A percentile compares a stretch with the other conserved stretches of the same genome.
Evolutionary conservation across 169 alveolate genomes (phyloP).

Genomic region (Amoebophrya sp.): DNA sequence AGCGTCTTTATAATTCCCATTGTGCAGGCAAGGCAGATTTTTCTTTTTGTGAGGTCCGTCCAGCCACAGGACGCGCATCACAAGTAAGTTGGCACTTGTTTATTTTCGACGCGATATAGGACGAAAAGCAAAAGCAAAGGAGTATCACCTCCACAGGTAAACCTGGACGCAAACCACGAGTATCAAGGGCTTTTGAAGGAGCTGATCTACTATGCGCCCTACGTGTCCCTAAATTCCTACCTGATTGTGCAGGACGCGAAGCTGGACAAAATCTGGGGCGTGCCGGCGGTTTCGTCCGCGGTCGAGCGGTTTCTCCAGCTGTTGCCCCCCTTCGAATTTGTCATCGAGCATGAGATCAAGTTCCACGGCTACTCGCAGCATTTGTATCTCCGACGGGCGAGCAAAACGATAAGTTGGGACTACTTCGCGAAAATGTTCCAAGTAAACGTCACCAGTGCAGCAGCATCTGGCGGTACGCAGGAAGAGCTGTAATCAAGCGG

Average conservation of each 20-base stretch:
- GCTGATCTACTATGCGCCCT: slow-evolving; percentile 41
- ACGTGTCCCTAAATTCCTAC: slow-evolving; percentile 36
- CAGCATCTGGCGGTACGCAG: no score
- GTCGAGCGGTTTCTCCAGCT: slow-evolving; percentile 32
- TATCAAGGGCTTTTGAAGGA: slow-evolving; percentile 39
- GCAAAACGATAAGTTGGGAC: slow-evolving; percentile 28
- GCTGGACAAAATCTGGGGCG: slow-evolving; percentile 47
- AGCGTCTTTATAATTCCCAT: no score
- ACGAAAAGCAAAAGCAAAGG: no score
- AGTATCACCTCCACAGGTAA: not conserved
- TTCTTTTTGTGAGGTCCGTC: no score
- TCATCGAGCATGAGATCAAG: slow-evolving; percentile 38
- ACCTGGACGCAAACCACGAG: slow-evolving; percentile 39
- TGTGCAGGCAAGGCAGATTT: no score
- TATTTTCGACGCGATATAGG: no score
- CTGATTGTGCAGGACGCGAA: slow-evolving; percentile 44
- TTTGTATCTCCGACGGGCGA: slow-evolving; percentile 38
- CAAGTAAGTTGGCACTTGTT: no score
- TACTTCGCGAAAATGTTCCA: slow-evolving; percentile 24
- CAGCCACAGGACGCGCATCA: no score
- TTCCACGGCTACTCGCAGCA: slow-evolving; percentile 46
- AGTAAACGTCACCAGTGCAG: no score
- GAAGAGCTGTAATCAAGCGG: no score
- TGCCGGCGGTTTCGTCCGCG: not conserved
- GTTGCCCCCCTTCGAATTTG: slow-evolving; percentile 36